A percentile compares a stretch with the other conserved stretches of the same genome.
phyloP scores from a whole-genome alignment of 208 protist genomes.

The Tritrichomonas foetus region DNA sequence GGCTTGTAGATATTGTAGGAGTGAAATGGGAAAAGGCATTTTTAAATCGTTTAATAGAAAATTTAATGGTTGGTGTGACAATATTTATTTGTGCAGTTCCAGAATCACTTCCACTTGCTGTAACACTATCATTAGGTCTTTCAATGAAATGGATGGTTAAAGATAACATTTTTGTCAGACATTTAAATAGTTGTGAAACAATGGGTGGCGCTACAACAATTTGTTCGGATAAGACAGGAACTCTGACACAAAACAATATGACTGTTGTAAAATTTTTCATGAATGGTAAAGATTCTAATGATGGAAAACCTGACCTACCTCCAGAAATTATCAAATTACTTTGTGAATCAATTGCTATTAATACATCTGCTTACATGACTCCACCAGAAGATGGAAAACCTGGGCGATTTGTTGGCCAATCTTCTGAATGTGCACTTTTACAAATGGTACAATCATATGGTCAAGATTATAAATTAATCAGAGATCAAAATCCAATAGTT shows the following conservation, averaged over 20 bases:
- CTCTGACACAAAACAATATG: constrained; percentile 47
- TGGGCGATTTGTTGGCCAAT: background rate
- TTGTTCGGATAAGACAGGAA: no score
- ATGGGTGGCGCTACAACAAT: constrained; percentile 87
- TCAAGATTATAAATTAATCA: background rate
- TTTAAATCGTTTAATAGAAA: constrained; percentile 50
- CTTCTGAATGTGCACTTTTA: background rate
- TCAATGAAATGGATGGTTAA: constrained; percentile 43
- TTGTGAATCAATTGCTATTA: background rate
- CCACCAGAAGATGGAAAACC: background rate
- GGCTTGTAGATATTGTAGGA: background rate
- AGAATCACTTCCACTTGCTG: constrained; percentile 88
- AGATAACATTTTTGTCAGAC: background rate
- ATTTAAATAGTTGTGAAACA: constrained; percentile 50
- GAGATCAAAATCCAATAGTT: background rate
- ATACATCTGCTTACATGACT: background rate
- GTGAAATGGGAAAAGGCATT: constrained; percentile 4
- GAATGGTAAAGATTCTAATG: background rate
- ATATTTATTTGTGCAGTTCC: constrained; percentile 92
- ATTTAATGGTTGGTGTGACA: constrained; percentile 61
- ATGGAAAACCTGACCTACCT: background rate
- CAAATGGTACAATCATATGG: background rate
- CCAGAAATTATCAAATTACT: background rate
- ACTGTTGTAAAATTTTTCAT: constrained; percentile 41
- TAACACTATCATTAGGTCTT: constrained; percentile 85